A percentile compares a stretch with the other conserved stretches of the same genome.
phyloP scores from a whole-genome alignment of 176 grass and related monocot genomes.

The Oryza nivara region DNA sequence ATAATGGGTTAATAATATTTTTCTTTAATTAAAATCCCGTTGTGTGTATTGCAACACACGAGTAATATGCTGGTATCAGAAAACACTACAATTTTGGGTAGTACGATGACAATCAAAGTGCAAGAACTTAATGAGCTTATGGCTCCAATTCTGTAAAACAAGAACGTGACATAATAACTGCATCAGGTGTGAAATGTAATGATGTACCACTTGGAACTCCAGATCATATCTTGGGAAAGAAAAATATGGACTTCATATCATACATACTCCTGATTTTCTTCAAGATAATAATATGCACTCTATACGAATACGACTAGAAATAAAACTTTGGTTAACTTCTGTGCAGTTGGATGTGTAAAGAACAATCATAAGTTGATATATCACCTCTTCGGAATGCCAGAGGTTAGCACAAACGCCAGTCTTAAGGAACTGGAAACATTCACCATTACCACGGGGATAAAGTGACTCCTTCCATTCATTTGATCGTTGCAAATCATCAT shows the following conservation, averaged over 20 bases:
- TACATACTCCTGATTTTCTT: not conserved
- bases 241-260: slow-evolving; percentile 24
- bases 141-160: slow-evolving; percentile 16
- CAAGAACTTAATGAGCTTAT: slow-evolving; percentile 12
- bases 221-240: slow-evolving; percentile 5
- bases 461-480: slow-evolving; percentile 9
- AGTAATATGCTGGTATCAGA: not conserved
- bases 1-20: too few relatives aligned
- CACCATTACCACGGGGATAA: not conserved
- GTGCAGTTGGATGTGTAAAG: not conserved
- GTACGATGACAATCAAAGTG: slow-evolving; percentile 10
- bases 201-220: not conserved
- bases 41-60: too few relatives aligned
- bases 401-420: not conserved
- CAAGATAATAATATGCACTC: slow-evolving; percentile 26
- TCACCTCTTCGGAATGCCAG: slow-evolving; percentile 26
- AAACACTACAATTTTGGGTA: not conserved
- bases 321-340: not conserved
- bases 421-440: not conserved
- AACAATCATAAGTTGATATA: slow-evolving; percentile 7
- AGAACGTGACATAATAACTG: not conserved
- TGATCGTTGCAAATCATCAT: slow-evolving; percentile 14
- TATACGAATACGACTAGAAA: not conserved
- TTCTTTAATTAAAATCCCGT: too few relatives aligned
- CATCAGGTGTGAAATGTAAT: not conserved